Conservation (phyloP, 441 rosid species). For the Pelargonium cotyledonis region DNA sequence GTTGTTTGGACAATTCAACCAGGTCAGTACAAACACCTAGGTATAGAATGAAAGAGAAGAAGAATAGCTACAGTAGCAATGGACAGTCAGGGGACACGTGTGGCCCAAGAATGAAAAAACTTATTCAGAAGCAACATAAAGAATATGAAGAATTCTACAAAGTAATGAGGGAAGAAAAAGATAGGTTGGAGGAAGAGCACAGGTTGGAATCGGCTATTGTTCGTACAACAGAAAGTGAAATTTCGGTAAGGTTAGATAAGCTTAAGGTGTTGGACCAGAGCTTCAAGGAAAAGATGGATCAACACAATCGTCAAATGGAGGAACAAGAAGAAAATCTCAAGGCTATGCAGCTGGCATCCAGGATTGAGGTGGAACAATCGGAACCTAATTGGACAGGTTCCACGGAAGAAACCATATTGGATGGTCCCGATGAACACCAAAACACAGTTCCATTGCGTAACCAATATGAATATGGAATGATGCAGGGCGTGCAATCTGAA, state of each 20-base stretch:
- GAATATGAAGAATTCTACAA: background rate
- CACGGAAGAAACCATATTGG: background rate
- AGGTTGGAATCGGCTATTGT: background rate
- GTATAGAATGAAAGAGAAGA: background rate
- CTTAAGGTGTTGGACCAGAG: background rate
- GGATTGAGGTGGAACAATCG: background rate
- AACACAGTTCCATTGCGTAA: background rate
- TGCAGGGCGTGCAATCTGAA: background rate
- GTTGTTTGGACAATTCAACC: constrained; percentile 6
- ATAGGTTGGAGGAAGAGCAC: background rate
- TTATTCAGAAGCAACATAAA: background rate
- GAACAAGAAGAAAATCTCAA: background rate
- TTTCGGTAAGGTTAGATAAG: background rate
- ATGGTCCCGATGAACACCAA: background rate
- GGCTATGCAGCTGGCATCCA: background rate
- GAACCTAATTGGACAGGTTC: background rate
- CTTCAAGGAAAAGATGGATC: constrained; percentile 2
- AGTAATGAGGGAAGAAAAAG: background rate
- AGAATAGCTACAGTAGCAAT: background rate
- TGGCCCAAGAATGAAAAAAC: background rate
- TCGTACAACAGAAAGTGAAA: background rate
- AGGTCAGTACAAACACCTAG: background rate
- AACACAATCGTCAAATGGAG: background rate
- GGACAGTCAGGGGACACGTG: background rate
- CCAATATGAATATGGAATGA: background rate